Percentiles rank a stretch among this genome's conserved stretches.
Conservation (phyloP, 331 rosid genomes). For the Ulmus americana region DNA sequence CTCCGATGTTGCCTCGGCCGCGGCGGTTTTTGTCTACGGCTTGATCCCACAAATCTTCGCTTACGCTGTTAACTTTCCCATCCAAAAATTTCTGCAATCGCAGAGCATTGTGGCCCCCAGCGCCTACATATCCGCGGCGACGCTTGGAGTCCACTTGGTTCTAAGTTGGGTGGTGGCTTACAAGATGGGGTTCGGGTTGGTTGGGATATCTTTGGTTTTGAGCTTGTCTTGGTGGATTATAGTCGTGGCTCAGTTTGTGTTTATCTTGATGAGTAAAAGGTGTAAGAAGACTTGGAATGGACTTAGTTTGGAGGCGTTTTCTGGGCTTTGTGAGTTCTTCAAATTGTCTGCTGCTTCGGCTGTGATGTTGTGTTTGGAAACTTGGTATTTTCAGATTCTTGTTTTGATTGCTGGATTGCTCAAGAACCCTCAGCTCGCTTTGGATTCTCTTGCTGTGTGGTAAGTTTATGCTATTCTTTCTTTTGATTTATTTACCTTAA, state of each 20-base stretch:
- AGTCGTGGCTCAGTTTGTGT: constrained; percentile 43
- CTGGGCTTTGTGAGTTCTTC: constrained; percentile 40
- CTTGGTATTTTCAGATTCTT: constrained; percentile 49
- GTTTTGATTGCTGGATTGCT: constrained; percentile 55
- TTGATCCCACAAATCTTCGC: constrained; percentile 57
- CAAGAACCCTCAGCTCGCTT: constrained; percentile 38
- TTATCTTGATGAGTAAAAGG: constrained; percentile 30
- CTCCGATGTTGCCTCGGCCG: constrained; percentile 26
- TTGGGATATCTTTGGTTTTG: constrained; percentile 43
- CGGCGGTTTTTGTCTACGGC: constrained; percentile 47
- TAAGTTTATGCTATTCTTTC: constrained; percentile 14
- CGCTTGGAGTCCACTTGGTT: constrained; percentile 26
- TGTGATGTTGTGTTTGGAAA: constrained; percentile 53
- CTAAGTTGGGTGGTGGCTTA: constrained; percentile 49
- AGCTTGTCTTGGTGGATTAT: constrained; percentile 65
- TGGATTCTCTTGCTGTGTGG: constrained; percentile 53
- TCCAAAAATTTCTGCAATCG: constrained; percentile 57
- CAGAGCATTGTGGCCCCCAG: constrained; percentile 57
- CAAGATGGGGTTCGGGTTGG: constrained; percentile 35
- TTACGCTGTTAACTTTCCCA: constrained; percentile 54
- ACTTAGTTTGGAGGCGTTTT: constrained; percentile 35
- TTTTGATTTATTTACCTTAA: background rate
- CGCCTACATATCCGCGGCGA: constrained; percentile 38
- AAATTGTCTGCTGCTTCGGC: constrained; percentile 52
- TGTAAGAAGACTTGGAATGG: constrained; percentile 51